Conservation (phyloP, 306 rosid species). For the Herpetospermum pedunculosum region DNA sequence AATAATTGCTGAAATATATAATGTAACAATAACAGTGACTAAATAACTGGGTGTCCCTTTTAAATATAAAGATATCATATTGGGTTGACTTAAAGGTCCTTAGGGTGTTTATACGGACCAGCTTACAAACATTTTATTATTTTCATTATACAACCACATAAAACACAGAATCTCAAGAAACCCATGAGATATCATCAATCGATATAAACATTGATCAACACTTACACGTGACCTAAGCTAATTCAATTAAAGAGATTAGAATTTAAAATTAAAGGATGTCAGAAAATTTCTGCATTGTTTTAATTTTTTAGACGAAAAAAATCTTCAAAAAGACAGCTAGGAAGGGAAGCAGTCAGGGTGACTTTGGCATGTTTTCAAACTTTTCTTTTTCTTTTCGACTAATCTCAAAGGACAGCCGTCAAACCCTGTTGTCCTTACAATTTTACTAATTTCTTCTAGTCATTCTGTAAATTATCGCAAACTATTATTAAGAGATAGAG, state of each 20-base stretch:
- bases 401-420: too few relatives aligned
- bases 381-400: too few relatives aligned
- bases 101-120: not conserved
- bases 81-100: not conserved
- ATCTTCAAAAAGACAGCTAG: not conserved
- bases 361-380: too few relatives aligned
- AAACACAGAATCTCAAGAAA: not conserved
- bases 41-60: not conserved
- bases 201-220: not conserved
- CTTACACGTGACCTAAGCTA: not conserved
- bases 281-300: too few relatives aligned
- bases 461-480: not conserved
- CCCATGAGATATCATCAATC: not conserved
- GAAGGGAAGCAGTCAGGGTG: not conserved
- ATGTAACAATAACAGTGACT: not conserved
- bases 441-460: too few relatives aligned
- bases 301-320: not conserved
- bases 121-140: not conserved
- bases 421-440: too few relatives aligned
- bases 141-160: not conserved
- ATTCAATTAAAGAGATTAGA: not conserved
- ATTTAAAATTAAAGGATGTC: not conserved
- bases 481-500: not conserved
- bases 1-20: not conserved
- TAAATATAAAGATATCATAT: not conserved